These are phyloP conservation scores for Fusarium zealandicum DNA, from an alignment of 2,329 filamentous ascomycete genomes.

Conservation along the genomic window DNA sequence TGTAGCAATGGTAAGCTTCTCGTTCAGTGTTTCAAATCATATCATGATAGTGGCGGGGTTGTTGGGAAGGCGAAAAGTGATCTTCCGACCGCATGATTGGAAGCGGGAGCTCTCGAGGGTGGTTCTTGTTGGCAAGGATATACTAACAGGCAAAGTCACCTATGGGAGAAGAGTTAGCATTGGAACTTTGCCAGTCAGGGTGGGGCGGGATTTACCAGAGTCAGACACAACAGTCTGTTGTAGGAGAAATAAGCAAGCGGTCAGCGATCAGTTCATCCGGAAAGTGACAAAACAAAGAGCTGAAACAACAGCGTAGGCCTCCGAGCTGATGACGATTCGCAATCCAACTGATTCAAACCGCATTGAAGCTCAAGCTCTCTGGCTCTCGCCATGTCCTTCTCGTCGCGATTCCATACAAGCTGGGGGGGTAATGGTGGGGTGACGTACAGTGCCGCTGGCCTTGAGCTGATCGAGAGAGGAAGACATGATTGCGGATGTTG, in stretches of 20 bases:
- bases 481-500: slow-evolving; percentile 65
- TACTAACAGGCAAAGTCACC: slow-evolving; percentile 80
- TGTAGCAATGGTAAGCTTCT: slow-evolving; percentile 49
- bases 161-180: slow-evolving; percentile 50
- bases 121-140: slow-evolving; percentile 8
- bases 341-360: slow-evolving; percentile 5
- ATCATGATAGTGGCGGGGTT: slow-evolving; percentile 15
- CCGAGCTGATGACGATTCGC: neutral
- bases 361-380: slow-evolving; percentile 8
- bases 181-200: slow-evolving; percentile 14
- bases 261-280: slow-evolving; percentile 32
- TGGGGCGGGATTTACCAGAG: slow-evolving; percentile 73
- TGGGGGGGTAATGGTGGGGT: slow-evolving; percentile 46
- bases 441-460: slow-evolving; percentile 90
- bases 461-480: slow-evolving; percentile 96
- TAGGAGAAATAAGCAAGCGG: slow-evolving; percentile 24
- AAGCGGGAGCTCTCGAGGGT: slow-evolving; percentile 6
- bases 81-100: slow-evolving; percentile 2
- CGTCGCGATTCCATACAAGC: slow-evolving; percentile 24
- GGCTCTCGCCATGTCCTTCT: slow-evolving; percentile 6
- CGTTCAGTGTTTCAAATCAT: slow-evolving; percentile 20
- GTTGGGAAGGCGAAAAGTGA: neutral
- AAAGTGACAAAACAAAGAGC: slow-evolving; percentile 1
- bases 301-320: neutral
- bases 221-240: slow-evolving; percentile 90